A percentile compares a stretch with the other conserved stretches of the same genome.
These are phyloP conservation scores for Lactarius sp. DNA, from an alignment of 768 basidiomycete genomes.

Conservation along the genomic window DNA sequence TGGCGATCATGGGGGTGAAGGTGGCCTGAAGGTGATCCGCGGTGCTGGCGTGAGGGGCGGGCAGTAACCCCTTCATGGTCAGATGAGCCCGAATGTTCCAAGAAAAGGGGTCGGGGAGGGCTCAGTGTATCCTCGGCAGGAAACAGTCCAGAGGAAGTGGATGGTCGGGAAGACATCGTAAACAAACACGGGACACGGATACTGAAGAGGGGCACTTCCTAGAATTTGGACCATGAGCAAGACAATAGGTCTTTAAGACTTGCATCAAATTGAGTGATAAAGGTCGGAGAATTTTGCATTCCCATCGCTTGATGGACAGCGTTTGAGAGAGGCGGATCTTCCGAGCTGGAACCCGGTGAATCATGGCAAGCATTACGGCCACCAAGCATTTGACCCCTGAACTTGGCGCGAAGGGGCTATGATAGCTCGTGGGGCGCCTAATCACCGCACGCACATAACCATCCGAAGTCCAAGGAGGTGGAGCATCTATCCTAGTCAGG, in stretches of 20 bases:
- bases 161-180: slow-evolving; percentile 5
- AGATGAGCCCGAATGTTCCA: slow-evolving; percentile 1
- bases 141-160: not conserved
- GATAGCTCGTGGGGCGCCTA: not conserved
- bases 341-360: slow-evolving; percentile 4
- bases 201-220: not conserved
- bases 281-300: not conserved
- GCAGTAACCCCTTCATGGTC: slow-evolving; percentile 4
- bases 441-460: slow-evolving; percentile 20
- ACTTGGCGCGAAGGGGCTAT: slow-evolving; percentile 4
- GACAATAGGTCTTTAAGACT: slow-evolving; percentile 15
- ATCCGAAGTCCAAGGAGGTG: slow-evolving; percentile 21
- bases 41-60: slow-evolving; percentile 2
- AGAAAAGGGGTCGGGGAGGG: slow-evolving; percentile 23
- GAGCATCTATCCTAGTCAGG: slow-evolving; percentile 6
- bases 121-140: slow-evolving; percentile 1
- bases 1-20: slow-evolving; percentile 21
- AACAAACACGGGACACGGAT: not conserved
- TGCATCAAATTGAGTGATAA: not conserved
- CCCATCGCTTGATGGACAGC: slow-evolving; percentile 8
- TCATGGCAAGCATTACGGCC: slow-evolving; percentile 9
- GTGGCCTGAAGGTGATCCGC: slow-evolving; percentile 7
- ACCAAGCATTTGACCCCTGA: slow-evolving; percentile 9
- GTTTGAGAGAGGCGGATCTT: not conserved
- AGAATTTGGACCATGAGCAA: not conserved